Base-by-base conservation (phyloP, 164 flowering plant species). In the Nymphaea thermarum region DNA sequence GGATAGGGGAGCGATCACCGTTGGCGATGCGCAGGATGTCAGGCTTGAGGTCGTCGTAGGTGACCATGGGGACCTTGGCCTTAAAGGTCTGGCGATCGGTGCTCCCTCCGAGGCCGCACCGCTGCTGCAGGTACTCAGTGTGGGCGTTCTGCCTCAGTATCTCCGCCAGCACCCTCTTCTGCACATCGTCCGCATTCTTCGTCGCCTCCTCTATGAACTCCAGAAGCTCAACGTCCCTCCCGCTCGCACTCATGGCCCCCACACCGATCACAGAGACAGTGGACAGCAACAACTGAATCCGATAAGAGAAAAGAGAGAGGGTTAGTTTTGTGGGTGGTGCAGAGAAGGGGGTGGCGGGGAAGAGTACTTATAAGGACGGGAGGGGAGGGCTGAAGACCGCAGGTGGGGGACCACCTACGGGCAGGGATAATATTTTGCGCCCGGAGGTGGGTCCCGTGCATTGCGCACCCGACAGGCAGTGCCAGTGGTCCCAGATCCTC, bases 1-100 rank as follows among this genome's bases (percentile, higher is more conserved):
- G 45, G 63, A 81, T 79, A 11, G 82, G 68, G 18, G 84, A 81
- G 5, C 73, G 74, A 47, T 81, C 84, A 4, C 85, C 84, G 42
- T 81, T 77, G 3, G 84, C 84, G 62, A 81, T 81, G 14, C 84
- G 77, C 6, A 75, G 77, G 63, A 81, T 81, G 25, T 75, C 74
- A 3, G 78, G 78, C 72, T 77, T 73, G 45, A 82, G 76, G 73
- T 82, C 78, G 55, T 79, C 82, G 71, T 82, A 82, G 17, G 75
- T 69, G 43, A 78, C 71, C 36, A 82, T 64, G 2, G 84, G 82
- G 36, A 82, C 6, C 53, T 64, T 72, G 5, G 77, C 67, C 65
- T 80, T 82, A 71, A 82, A 82, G 4, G 77, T 72, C 14, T 79
- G 74, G 10, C 78, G 76, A 59, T 82, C 80, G 5, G 75, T 71